Base-by-base conservation (phyloP, 2,329 filamentous ascomycete species). In the Nemania sp. region DNA sequence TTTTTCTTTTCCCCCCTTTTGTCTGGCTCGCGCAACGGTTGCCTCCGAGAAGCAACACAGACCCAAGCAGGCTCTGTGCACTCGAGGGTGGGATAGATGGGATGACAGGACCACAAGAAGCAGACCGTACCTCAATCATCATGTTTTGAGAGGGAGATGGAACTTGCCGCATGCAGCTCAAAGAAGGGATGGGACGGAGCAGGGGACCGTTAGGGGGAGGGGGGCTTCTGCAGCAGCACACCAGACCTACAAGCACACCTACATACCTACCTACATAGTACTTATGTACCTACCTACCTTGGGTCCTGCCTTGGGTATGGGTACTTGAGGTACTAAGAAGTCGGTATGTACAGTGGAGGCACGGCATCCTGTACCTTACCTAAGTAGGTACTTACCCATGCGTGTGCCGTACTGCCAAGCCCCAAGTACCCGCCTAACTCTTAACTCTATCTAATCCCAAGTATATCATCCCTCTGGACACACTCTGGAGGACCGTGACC, bases 121-220 rank as follows among this genome's bases (percentile, higher is more conserved):
- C 53, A 45, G 41, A 49, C 24, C 32, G 49, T 51, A 20, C 61
- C 61, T 49, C 10, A 22, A 57, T 27, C 29, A 58, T 27, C 53
- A 41, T 55, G 18, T 51, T 54, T 55, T 59, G 26, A 35, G n/a
- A 47, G 29, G 41, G 24, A 43, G 47, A 64, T 59, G 62, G 62
- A 64, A 64, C 62, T 64, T 64, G 62, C 62, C 62, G 62, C 47
- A 59, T 59, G 62, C 62, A 64, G 62, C 43, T 54, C 47, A 47
- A 59, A 52, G 45, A 64, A 43, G 45, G 43, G 18, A 15, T 22
- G 52, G n/a, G n/a, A n/a, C n/a, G n/a, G n/a, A 26, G 15, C 35
- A 15, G 22, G 55, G 55, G 38, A 22, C 55, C 22, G 18, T 58
- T 58, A 58, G 47, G 53, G 38, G 54, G 32, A 45, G 22, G 53